These are phyloP conservation scores for Boletus sensibilis DNA, from an alignment of 768 basidiomycete genomes.

Conservation along the genomic window DNA sequence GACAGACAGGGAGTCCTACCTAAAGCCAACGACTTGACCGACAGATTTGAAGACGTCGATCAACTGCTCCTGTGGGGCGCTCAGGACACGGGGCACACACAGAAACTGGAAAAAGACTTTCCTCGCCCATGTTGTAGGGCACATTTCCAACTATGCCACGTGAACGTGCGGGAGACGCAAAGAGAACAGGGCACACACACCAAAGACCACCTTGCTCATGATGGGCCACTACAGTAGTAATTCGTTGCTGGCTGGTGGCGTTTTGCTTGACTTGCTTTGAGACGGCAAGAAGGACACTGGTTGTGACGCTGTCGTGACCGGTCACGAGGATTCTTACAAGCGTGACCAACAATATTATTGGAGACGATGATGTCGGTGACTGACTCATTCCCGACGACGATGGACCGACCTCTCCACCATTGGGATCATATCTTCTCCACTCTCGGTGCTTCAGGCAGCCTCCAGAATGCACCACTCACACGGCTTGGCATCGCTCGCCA, in stretches of 20 bases:
- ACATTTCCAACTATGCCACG: conserved; percentile 72
- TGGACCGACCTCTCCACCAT: background rate
- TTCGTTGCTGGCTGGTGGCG: background rate
- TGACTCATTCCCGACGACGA: background rate
- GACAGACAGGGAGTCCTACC: conserved; percentile 41
- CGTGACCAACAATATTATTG: background rate
- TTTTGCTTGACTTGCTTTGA: background rate
- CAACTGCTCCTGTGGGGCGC: conserved; percentile 59
- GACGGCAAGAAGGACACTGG: background rate
- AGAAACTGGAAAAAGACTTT: conserved; percentile 18
- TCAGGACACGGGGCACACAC: conserved; percentile 5
- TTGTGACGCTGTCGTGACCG: conserved; percentile 18
- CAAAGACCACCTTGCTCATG: conserved; percentile 76
- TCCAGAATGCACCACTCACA: background rate
- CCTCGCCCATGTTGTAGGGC: conserved; percentile 86
- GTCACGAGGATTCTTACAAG: conserved; percentile 2
- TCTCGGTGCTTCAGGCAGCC: background rate
- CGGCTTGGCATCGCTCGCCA: background rate
- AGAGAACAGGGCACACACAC: conserved; percentile 38
- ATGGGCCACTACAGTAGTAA: background rate
- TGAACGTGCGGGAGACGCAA: background rate
- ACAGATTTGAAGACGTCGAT: conserved; percentile 88
- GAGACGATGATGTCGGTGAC: too few relatives aligned
- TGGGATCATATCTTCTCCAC: background rate
- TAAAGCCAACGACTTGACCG: conserved; percentile 85